phyloP scores from a whole-genome alignment of 176 grass and related monocot species.

The Tillandsia leiboldiana region DNA sequence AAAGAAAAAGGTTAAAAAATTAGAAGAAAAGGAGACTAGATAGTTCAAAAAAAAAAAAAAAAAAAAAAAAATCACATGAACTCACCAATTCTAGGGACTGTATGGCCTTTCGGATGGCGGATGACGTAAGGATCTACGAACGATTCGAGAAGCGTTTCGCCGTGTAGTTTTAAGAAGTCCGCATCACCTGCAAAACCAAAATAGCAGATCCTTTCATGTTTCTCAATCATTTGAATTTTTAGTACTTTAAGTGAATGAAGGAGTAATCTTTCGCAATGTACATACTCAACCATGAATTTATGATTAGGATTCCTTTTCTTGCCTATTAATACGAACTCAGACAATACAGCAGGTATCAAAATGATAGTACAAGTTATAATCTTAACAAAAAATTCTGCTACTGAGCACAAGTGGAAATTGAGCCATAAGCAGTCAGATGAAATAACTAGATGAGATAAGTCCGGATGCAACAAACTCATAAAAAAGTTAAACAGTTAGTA shows the following conservation, averaged over 20 bases:
- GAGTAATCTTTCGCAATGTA: no score
- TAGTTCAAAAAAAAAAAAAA: background rate
- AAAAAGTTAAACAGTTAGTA: background rate
- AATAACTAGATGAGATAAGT: background rate
- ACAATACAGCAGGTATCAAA: background rate
- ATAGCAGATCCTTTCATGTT: background rate
- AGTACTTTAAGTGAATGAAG: no score
- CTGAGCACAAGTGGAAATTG: background rate
- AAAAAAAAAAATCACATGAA: background rate
- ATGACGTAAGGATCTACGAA: conserved; percentile 13
- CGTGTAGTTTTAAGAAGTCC: conserved; percentile 38
- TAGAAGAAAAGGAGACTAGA: background rate
- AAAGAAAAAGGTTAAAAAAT: background rate
- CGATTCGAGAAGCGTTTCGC: conserved; percentile 58
- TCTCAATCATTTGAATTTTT: background rate
- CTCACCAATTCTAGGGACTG: conserved; percentile 89
- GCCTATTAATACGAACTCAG: no score
- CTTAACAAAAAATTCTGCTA: background rate
- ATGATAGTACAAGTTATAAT: conserved; percentile 1
- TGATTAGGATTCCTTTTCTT: no score
- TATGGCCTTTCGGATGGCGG: conserved; percentile 83
- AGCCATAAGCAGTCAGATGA: background rate
- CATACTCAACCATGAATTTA: background rate
- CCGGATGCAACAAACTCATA: background rate
- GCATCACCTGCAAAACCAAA: background rate